Evolutionary conservation across 176 grass and related monocot species (phyloP), one percentile per base, ranked within the genome.

Genomic region (Avena atlantica): DNA sequence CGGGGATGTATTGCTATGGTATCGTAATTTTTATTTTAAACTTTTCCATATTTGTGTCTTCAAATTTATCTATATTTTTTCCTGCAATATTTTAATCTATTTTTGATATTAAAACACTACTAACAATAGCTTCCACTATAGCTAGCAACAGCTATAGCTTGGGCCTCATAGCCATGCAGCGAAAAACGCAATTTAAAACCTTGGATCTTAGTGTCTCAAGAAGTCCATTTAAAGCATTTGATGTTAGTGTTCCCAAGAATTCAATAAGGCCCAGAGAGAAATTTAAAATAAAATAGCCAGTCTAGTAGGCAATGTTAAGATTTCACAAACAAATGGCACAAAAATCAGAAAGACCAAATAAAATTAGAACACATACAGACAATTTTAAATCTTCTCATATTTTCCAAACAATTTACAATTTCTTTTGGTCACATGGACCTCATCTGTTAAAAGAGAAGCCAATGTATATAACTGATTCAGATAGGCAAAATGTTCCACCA

Each of bases 401-500:
- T 4, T 74, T 10, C 4, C 8, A 37, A 15, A 14, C 23, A 77
- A 70, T 70, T 29, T 57, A 66, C 40, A 74, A 10, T 76, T 70
- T 60, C 48, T 66, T 49, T 44, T 61, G 37, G 56, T 17, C 21
- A 81, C 34, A 42, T 73, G n/a, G 31, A 36, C 12, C 21, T 25
- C 71, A 45, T 62, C 10, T 21, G 31, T 27, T 79, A 14, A 78
- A 79, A 8, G 14, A 79, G 6, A 83, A 74, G n/a, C 36, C 25
- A 63, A 72, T 9, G 68, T 37, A 68, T 21, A 62, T 37, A 67
- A 58, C 20, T 67, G 31, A 36, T 85, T 45, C 74, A 87, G 82
- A 76, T 12, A 70, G 86, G 69, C 51, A 70, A 72, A 27, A 63
- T 61, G 62, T 77, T 85, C 76, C 77, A 72, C 52, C 71, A 70